Base-by-base conservation (phyloP, 495 filamentous ascomycete genomes). In the Hypoxylon fragiforme region DNA sequence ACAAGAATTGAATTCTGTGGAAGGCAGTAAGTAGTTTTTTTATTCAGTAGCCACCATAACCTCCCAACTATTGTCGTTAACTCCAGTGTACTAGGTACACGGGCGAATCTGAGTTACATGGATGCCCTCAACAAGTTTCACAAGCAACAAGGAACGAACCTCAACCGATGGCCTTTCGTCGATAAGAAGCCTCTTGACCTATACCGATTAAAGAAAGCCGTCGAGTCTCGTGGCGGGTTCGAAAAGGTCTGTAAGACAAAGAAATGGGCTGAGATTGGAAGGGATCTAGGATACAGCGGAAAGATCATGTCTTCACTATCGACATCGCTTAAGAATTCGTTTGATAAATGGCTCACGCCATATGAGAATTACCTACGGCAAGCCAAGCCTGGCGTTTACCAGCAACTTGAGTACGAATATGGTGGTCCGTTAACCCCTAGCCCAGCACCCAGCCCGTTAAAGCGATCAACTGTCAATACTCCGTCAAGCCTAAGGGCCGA, bases 281-380 rank as follows among this genome's bases (percentile, higher is more conserved):
- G 94, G 66, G 92, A 97, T 69, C 74, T 99, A 14, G 94, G 94
- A 44, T 99, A 99, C 73, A 97, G 94, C 66, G 94, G 94, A 65
- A 99, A 99, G 73, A 99, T 99, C 59, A 99, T 99, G 94, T 97
- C 95, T 0, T 97, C 95, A n/a, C 72, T 99, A 34, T 99, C 94
- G 8, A 99, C 94, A 1, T 97, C 95, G 15, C 82, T 99, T 43
- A 99, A 97, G 71, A 99, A 97, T 64, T 97, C 95, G 4, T 99
- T 94, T 63, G 90, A 95, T 66, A 84, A 90, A 67, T 99, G 92
- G 85, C 83, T 99, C 8, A 87, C 90, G 64, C 94, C 94, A 0
- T 99, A 97, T 66, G 94, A 99, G 72, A 91, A 97, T 54, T 99
- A 96, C 66, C 78, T 99, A 20, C 83, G 87, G 36, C 77, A 91